Base-by-base conservation (phyloP, 164 flowering plant species). In the Liquidambar formosana region DNA sequence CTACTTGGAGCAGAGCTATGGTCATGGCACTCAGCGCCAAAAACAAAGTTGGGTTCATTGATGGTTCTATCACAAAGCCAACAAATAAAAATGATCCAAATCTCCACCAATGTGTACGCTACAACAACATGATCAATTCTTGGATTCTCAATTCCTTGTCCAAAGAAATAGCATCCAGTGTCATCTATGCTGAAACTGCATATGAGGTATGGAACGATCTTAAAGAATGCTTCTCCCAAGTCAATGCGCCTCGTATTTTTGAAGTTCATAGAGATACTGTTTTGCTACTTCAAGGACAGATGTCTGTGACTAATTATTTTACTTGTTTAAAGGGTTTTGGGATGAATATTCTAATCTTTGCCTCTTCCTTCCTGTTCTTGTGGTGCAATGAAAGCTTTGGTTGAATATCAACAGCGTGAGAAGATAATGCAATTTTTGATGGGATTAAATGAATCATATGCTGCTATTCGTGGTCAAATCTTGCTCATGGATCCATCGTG, bases 381-480 rank as follows among this genome's bases (percentile, higher is more conserved):
- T 70, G 67, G 67, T 13, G 58, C 4, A 0, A 8, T 54, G 1
- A 70, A 70, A 22, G 19, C 21, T 0, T 4, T 27, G 12, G 10
- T 0, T 1, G 66, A 33, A 3, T 1, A 18, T 0, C 48, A 61
- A 1, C 48, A 70, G 15, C 8, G 8, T 3, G 33, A 62, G 9
- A 1, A 33, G 15, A 28, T 52, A 12, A 61, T 70, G 51, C 48
- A 62, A 57, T 70, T 70, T 41, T 33, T 70, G n/a, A 61, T 61
- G 60, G 73, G 66, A 1, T 62, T 70, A n/a, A 27, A 70, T 28
- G 66, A 70, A 4, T 27, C 60, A 1, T 70, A 47, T 23, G 2
- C 21, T 18, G 47, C 66, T 15, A 23, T 63, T 14, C 21, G 67
- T 15, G 48, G 48, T 5, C 59, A 70, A 44, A 63, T 62, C 21